A percentile compares a stretch with the other conserved stretches of the same genome.
Evolutionary conservation across 345 rosid species (phyloP).

Genomic region (Arabis alpina): DNA sequence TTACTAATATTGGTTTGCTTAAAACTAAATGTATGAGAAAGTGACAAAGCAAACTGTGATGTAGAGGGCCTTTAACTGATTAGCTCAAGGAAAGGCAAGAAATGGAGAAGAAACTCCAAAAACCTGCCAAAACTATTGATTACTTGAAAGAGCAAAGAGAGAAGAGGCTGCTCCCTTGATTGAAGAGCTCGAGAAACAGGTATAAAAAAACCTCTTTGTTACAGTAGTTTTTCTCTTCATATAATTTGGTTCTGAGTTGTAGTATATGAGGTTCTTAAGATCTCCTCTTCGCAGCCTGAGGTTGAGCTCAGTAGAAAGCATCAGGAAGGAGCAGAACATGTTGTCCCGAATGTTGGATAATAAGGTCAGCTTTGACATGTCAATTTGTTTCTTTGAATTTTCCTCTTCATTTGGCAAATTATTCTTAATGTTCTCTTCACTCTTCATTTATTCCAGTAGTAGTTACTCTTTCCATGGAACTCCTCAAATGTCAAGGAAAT

Average conservation of each 20-base stretch:
- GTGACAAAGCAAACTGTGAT: conserved; percentile 74
- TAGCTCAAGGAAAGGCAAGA: conserved; percentile 97
- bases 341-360: conserved; percentile 70
- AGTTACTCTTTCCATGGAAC: conserved; percentile 4
- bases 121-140: conserved; percentile 90
- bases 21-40: conserved; percentile 62
- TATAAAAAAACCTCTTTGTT: conserved; percentile 30
- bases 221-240: neutral
- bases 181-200: conserved; percentile 95
- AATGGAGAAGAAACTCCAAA: conserved; percentile 90
- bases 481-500: conserved; percentile 48
- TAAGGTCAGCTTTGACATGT: conserved; percentile 58
- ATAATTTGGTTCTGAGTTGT: neutral
- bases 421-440: neutral
- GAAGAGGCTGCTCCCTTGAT: conserved; percentile 95
- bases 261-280: conserved; percentile 19
- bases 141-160: conserved; percentile 94
- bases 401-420: conserved; percentile 1
- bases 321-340: conserved; percentile 87
- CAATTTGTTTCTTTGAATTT: conserved; percentile 1
- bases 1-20: conserved; percentile 17
- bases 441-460: conserved; percentile 14
- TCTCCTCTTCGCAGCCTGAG: conserved; percentile 63
- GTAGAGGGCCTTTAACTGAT: conserved; percentile 76
- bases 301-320: conserved; percentile 84